These are phyloP conservation scores for Neocucurbitaria cava DNA, from an alignment of 2,329 filamentous ascomycete species.

Conservation along the genomic window DNA sequence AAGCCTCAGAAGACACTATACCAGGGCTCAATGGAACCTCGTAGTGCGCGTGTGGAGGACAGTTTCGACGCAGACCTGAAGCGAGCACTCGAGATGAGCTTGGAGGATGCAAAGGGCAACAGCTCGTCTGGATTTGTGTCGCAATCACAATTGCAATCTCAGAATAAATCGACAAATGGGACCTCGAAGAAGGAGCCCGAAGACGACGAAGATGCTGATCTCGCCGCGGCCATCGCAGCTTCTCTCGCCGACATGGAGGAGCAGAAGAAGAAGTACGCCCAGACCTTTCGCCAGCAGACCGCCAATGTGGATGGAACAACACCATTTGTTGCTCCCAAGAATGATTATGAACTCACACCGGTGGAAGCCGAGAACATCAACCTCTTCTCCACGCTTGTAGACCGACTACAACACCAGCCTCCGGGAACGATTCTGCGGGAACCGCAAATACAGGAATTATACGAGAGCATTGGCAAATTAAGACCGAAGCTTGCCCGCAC, in stretches of 20 bases:
- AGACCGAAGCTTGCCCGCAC: slow-evolving; percentile 93
- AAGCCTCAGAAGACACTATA: slow-evolving; percentile 66
- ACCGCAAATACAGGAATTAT: slow-evolving; percentile 96
- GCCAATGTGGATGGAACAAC: slow-evolving; percentile 58
- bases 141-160: slow-evolving; percentile 60
- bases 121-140: slow-evolving; percentile 74
- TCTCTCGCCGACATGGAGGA: slow-evolving; percentile 97
- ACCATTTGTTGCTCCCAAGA: slow-evolving; percentile 72
- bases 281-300: slow-evolving; percentile 80
- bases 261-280: slow-evolving; percentile 90
- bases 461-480: slow-evolving; percentile 93
- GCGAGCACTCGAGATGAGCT: slow-evolving; percentile 91
- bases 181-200: slow-evolving; percentile 51
- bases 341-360: slow-evolving; percentile 91
- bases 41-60: slow-evolving; percentile 85
- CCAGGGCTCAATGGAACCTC: slow-evolving; percentile 83
- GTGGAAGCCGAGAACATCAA: slow-evolving; percentile 98
- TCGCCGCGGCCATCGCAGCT: slow-evolving; percentile 94
- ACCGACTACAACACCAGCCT: slow-evolving; percentile 91
- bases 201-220: slow-evolving; percentile 89
- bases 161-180: slow-evolving; percentile 48
- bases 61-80: slow-evolving; percentile 95
- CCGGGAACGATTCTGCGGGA: slow-evolving; percentile 95
- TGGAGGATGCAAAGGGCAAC: slow-evolving; percentile 87
- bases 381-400: slow-evolving; percentile 90